A percentile compares a stretch with the other conserved stretches of the same genome.
Evolutionary conservation across 2,329 filamentous ascomycete species (phyloP).

Genomic region (Xylariaceae sp.): DNA sequence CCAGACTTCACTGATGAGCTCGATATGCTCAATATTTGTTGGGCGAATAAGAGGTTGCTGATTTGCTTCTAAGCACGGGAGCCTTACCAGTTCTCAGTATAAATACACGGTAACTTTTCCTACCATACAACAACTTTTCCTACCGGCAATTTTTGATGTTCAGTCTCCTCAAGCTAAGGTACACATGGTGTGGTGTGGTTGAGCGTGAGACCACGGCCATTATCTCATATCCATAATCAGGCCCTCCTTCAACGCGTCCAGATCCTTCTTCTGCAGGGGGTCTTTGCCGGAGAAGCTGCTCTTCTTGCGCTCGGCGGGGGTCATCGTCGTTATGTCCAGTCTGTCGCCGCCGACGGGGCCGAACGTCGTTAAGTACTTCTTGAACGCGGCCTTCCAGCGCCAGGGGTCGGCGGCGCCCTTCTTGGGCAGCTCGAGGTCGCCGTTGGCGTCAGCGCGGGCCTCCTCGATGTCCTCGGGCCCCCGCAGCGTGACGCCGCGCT

Average conservation of each 20-base stretch:
- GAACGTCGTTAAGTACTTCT: conserved; percentile 9
- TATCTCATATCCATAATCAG: conserved; percentile 17
- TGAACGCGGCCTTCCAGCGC: conserved; percentile 16
- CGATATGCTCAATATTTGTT: too few species aligned
- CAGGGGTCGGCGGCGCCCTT: conserved; percentile 19
- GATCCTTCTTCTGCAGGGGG: conserved; percentile 23
- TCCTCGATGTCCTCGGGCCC: conserved; percentile 19
- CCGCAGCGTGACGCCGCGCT: conserved; percentile 24
- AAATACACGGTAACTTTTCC: too few species aligned
- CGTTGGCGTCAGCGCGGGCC: conserved; percentile 14
- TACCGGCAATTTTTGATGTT: too few species aligned
- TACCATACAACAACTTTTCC: too few species aligned
- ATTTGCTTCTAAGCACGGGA: too few species aligned
- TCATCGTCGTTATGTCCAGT: conserved; percentile 29
- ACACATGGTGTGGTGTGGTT: too few species aligned
- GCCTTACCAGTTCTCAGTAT: too few species aligned
- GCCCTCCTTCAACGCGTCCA: conserved; percentile 30
- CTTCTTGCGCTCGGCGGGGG: conserved; percentile 25
- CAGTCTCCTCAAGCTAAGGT: too few species aligned
- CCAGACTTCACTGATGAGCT: too few species aligned
- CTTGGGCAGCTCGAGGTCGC: conserved; percentile 20
- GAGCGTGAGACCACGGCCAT: too few species aligned
- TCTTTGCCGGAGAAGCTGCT: conserved; percentile 27
- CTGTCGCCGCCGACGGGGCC: conserved; percentile 27
- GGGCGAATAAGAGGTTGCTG: too few species aligned